Percentiles rank a stretch among this genome's conserved stretches.
Conservation (phyloP, 73 alveolate species). For the Paramecium pentaurelia region DNA sequence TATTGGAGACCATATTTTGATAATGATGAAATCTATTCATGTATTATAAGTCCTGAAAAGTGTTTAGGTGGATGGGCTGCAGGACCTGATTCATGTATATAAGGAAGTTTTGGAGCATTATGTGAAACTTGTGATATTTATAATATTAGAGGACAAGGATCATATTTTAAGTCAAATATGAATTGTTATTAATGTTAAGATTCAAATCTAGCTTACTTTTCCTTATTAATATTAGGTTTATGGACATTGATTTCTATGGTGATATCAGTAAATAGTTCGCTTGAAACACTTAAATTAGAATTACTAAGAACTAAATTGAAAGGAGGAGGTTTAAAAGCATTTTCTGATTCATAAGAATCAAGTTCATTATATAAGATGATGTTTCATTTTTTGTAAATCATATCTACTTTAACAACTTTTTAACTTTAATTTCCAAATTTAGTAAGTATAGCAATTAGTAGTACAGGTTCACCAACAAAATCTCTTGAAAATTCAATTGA, state of each 20-base stretch:
- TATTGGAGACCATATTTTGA: neutral
- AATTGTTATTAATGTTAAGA: neutral
- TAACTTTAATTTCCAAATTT: neutral
- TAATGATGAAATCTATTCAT: neutral
- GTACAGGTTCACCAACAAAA: neutral
- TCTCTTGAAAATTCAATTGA: neutral
- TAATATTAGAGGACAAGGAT: neutral
- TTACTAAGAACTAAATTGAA: neutral
- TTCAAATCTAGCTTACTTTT: neutral
- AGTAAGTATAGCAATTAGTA: neutral
- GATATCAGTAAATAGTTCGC: neutral
- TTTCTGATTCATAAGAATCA: neutral
- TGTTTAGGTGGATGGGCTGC: conserved; percentile 37
- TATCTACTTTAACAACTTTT: neutral
- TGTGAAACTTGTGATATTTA: conserved; percentile 21
- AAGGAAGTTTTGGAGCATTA: conserved; percentile 19
- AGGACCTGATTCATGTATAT: conserved; percentile 23
- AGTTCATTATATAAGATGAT: neutral
- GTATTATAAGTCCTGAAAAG: neutral
- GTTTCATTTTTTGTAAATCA: neutral
- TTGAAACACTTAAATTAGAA: neutral
- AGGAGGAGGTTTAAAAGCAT: neutral
- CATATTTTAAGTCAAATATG: neutral
- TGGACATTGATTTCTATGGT: neutral
- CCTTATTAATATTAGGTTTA: neutral